Percentiles rank a stretch among this genome's conserved stretches.
Evolutionary conservation across 2,329 filamentous ascomycete species (phyloP).

Genomic region (Diaporthe helianthi): DNA sequence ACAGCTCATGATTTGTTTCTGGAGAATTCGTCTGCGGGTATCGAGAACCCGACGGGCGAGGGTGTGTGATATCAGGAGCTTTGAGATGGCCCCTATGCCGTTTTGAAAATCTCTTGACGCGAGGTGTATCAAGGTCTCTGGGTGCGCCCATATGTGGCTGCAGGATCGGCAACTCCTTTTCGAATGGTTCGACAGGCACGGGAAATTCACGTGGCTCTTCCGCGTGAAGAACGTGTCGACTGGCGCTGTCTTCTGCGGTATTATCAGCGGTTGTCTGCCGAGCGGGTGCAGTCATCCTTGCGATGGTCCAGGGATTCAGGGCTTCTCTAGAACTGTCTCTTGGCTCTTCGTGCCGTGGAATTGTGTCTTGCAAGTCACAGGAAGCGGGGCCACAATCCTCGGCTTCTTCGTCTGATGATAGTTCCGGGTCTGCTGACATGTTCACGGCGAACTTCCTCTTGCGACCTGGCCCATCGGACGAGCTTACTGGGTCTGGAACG

Average conservation of each 20-base stretch:
- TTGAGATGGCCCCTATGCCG: background rate
- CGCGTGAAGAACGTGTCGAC: background rate
- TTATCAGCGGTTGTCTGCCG: background rate
- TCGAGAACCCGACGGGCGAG: background rate
- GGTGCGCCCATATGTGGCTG: slow-evolving; percentile 40
- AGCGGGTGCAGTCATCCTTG: slow-evolving; percentile 44
- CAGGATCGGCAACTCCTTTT: slow-evolving; percentile 41
- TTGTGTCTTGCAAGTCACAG: background rate
- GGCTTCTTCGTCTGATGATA: slow-evolving; percentile 34
- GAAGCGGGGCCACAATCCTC: background rate
- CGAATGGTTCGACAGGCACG: background rate
- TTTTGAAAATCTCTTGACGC: background rate
- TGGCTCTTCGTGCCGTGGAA: background rate
- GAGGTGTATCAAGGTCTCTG: slow-evolving; percentile 40
- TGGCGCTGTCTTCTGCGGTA: background rate
- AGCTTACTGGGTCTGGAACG: background rate
- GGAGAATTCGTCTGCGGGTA: background rate
- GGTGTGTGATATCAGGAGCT: background rate
- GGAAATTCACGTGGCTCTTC: background rate
- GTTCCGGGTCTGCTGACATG: slow-evolving; percentile 31
- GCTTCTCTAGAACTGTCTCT: slow-evolving; percentile 31
- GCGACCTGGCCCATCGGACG: background rate
- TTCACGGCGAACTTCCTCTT: slow-evolving; percentile 22
- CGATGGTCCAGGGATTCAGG: slow-evolving; percentile 50
- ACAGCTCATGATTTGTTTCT: background rate